Evolutionary conservation across 495 filamentous ascomycete genomes (phyloP), one percentile per base, ranked within the genome.

Genomic region (Schizothecium vesticola): DNA sequence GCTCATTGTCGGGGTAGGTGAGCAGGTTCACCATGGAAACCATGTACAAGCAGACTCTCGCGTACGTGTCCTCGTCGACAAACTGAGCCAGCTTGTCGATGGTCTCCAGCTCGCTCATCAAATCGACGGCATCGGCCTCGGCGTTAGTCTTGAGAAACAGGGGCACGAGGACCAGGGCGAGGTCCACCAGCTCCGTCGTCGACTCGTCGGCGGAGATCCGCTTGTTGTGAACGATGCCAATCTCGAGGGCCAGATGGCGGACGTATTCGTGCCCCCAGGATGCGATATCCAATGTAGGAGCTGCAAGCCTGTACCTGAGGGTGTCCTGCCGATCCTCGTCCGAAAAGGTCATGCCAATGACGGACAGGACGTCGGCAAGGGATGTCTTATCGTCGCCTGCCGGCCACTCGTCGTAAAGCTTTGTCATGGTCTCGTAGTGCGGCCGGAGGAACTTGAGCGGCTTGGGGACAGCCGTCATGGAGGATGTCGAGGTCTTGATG

Each of bases 221-320:
- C 75, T 91, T 91, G 71, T 86, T 89, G 77, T 94, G 96, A 73
- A 97, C 95, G 79, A 96, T 90, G 64, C 95, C 95, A 66, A 98
- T 93, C 80, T 99, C 95, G 65, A 99, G 83, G 16, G 95, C 94
- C 71, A 99, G 83, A 81, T 99, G 95, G 66, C 95, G 87, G 69
- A 97, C 91, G 76, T 99, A 99, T 86, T 99, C 95, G 79, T 99
- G 95, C 64, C 95, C 95, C 95, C 95, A 99, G 12, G 94, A 96
- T 56, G 90, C 92, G 75, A 97, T 91, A 78, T 99, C 95, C 73
- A 92, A 85, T 16, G 93, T 92, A 57, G 94, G 94, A 26, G 94
- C 89, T 33, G 97, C 86, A 21, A 99, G 85, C 71, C 95, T 88
- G 81, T 94, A 99, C 80, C 96, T 98, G 69, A 99, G 86, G 43